These are phyloP conservation scores for Yamadazyma ubonensis DNA, from an alignment of 805 yeast genomes.

Conservation along the genomic window DNA sequence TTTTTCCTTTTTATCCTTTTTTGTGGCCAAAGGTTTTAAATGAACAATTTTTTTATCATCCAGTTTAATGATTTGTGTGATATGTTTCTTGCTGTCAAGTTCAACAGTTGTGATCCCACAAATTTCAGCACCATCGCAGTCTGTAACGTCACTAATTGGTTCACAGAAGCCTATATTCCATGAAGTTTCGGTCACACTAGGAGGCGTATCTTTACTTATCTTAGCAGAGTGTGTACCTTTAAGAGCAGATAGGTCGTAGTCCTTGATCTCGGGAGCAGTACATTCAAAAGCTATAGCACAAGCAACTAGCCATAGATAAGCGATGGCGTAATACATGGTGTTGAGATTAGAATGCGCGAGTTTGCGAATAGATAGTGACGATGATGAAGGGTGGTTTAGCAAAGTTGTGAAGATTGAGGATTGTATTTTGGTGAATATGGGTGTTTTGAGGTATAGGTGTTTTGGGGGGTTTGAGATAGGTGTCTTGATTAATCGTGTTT, in stretches of 20 bases:
- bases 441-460: background rate
- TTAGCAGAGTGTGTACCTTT: conserved; percentile 50
- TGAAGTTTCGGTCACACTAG: conserved; percentile 57
- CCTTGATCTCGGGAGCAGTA: conserved; percentile 31
- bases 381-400: background rate
- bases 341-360: background rate
- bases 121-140: conserved; percentile 68
- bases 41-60: conserved; percentile 11
- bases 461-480: too few species aligned
- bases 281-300: conserved; percentile 26
- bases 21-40: background rate
- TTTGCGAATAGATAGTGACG: background rate
- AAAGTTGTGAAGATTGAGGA: background rate
- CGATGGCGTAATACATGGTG: background rate
- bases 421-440: background rate
- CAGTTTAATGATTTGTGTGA: conserved; percentile 62
- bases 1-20: conserved; percentile 13
- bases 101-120: conserved; percentile 69
- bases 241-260: conserved; percentile 45
- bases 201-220: conserved; percentile 64
- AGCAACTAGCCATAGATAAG: conserved; percentile 2
- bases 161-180: conserved; percentile 79
- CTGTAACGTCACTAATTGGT: conserved; percentile 38
- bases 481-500: too few species aligned
- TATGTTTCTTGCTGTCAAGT: conserved; percentile 46